These are phyloP conservation scores for Penicillium oxalicum DNA, from an alignment of 2,329 filamentous ascomycete species.

Conservation along the genomic window DNA sequence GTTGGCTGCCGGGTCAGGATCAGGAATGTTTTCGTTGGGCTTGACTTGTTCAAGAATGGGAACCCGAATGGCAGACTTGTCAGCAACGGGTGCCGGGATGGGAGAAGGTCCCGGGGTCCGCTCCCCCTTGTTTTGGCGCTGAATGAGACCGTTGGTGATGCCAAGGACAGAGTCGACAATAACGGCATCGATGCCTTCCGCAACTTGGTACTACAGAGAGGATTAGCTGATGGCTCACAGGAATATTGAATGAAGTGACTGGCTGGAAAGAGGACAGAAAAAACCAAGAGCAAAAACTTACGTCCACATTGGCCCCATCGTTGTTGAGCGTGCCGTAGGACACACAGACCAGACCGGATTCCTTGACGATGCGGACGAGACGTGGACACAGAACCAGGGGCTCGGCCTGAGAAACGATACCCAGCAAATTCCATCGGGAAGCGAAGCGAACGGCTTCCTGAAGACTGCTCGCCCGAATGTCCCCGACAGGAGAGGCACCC, in stretches of 20 bases:
- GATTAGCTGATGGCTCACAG: not conserved
- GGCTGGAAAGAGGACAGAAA: too few relatives aligned
- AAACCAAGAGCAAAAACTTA: constrained; percentile 40
- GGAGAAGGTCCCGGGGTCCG: constrained; percentile 22
- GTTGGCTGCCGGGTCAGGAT: constrained; percentile 3
- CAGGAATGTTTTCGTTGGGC: constrained; percentile 8
- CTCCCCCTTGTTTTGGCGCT: constrained; percentile 24
- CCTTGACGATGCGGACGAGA: constrained; percentile 87
- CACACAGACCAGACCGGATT: constrained; percentile 87
- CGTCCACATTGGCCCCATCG: constrained; percentile 75
- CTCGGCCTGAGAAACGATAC: constrained; percentile 82
- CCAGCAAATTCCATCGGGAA: constrained; percentile 86
- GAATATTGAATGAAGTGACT: not conserved
- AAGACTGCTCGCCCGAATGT: constrained; percentile 82
- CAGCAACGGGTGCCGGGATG: constrained; percentile 13
- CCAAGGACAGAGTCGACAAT: constrained; percentile 94
- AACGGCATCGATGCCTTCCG: constrained; percentile 93
- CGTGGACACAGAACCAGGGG: constrained; percentile 84
- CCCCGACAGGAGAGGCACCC: constrained; percentile 71
- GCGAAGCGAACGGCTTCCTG: constrained; percentile 96
- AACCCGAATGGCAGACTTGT: constrained; percentile 19
- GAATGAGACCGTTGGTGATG: constrained; percentile 81
- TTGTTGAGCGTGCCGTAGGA: constrained; percentile 93
- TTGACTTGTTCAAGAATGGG: constrained; percentile 25
- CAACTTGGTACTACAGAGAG: constrained; percentile 65